These are phyloP conservation scores for Dissophora ornata DNA, from an alignment of 192 early-diverging fungal genomes.

Conservation along the genomic window DNA sequence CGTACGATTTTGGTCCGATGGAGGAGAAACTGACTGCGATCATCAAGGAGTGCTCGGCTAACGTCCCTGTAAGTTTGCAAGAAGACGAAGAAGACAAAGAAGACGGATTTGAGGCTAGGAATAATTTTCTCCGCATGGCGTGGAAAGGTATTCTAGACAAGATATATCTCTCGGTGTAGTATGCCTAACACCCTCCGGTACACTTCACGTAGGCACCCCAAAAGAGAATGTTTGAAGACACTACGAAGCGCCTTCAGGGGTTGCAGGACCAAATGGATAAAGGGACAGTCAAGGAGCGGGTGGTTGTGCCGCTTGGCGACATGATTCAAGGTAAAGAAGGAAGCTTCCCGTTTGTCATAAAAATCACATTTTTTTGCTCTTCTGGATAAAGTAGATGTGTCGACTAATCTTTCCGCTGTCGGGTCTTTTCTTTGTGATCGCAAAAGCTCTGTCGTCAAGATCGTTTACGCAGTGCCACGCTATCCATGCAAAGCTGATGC, in stretches of 20 bases:
- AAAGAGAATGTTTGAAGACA: constrained; percentile 57
- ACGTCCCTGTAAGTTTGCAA: constrained; percentile 47
- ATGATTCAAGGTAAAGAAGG: constrained; percentile 50
- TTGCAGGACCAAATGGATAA: constrained; percentile 54
- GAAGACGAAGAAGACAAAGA: too few species aligned
- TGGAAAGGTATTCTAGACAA: too few species aligned
- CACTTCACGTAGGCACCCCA: constrained; percentile 34
- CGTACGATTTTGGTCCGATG: constrained; percentile 43
- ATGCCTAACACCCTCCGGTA: constrained; percentile 2
- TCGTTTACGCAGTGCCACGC: constrained; percentile 46
- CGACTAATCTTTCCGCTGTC: too few species aligned
- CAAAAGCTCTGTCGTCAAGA: constrained; percentile 52
- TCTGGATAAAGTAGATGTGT: too few species aligned
- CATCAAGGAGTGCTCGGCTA: constrained; percentile 39
- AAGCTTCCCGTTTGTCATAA: neutral
- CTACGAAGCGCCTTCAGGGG: constrained; percentile 39
- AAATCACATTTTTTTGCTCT: too few species aligned
- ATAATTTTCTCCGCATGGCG: too few species aligned
- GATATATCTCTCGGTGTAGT: too few species aligned
- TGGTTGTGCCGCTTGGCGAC: constrained; percentile 34
- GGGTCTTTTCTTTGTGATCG: constrained; percentile 2
- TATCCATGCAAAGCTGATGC: constrained; percentile 60
- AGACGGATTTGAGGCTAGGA: too few species aligned
- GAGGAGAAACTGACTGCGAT: constrained; percentile 30
- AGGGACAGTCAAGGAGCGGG: constrained; percentile 39